Base-by-base conservation (phyloP, 1,139 yeast genomes). In the Yamadazyma diospyri region DNA sequence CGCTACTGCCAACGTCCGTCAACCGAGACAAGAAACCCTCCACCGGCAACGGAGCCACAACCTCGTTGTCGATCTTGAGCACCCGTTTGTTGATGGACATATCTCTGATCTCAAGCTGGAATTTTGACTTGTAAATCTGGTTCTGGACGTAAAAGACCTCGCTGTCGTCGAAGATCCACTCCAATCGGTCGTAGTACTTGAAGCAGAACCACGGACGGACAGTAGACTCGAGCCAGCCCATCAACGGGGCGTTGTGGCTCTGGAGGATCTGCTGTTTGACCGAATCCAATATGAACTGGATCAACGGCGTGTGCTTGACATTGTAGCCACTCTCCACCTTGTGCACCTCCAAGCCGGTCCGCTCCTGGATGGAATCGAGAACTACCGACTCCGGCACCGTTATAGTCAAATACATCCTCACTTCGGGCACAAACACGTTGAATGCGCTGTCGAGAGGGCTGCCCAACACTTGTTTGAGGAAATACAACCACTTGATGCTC, bases 11-110 rank as follows among this genome's bases (percentile, higher is more conserved):
- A 44, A 72, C 66, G 29, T 76, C 68, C 0, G 83, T 67, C 25
- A 83, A 53, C 32, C 83, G 67, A 2, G 76, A 64, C 10, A 87
- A 55, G 51, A 83, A 86, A 0, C 97, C 96, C 56, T 86, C 95
- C 6, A 85, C 55, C 0, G 94, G 80, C 0, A 56, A 41, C 0
- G 95, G 94, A 8, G 37, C 27, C 7, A 6, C 11, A 11, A 19
- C n/a, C 2, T 20, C 12, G n/a, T 32, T 16, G 23, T 22, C 24
- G 4, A 33, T 18, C 12, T 32, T 19, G 3, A 36, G 3, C 1
- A 11, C 4, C 8, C 32, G n/a, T 20, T 34, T 29, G 20, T 36
- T 34, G 16, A 35, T 39, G 10, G 37, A 38, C 37, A 72, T 58
- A n/a, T 70, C 68, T 30, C 94, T 61, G 9, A 82, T 48, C 45